Conservation (phyloP, 129 eudicot genomes). For the Helianthus annuus region DNA sequence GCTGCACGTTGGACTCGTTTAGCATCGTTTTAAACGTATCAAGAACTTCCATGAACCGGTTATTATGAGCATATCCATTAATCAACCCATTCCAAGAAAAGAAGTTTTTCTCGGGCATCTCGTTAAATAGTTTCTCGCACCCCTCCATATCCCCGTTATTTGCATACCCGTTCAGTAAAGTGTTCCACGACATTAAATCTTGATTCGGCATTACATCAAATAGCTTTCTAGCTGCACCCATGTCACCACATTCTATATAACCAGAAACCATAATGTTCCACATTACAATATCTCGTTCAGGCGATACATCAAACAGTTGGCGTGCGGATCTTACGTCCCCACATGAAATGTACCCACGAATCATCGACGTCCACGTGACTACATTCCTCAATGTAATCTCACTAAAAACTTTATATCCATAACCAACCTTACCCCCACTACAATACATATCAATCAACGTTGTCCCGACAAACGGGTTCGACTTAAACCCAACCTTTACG, state of each 20-base stretch:
- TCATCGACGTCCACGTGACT: constrained; percentile 76
- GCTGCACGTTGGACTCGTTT: constrained; percentile 54
- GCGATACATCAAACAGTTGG: constrained; percentile 58
- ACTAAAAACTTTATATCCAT: constrained; percentile 52
- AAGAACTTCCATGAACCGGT: constrained; percentile 50
- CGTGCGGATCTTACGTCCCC: constrained; percentile 48
- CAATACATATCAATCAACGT: constrained; percentile 70
- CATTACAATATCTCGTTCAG: constrained; percentile 69
- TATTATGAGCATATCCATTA: constrained; percentile 59
- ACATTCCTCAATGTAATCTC: constrained; percentile 68
- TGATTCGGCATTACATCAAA: constrained; percentile 60
- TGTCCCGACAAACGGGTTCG: constrained; percentile 68
- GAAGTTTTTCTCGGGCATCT: constrained; percentile 63
- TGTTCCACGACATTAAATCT: constrained; percentile 79
- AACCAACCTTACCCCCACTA: constrained; percentile 38
- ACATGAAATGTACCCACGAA: constrained; percentile 44
- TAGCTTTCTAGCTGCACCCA: constrained; percentile 55
- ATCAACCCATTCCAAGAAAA: constrained; percentile 85
- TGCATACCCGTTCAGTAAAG: constrained; percentile 67
- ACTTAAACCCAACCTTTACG: constrained; percentile 51
- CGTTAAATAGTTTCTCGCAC: constrained; percentile 53
- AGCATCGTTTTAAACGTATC: constrained; percentile 60
- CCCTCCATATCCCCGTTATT: constrained; percentile 65
- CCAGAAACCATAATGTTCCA: constrained; percentile 82
- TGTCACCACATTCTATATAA: constrained; percentile 50